Evolutionary conservation across 2,329 filamentous ascomycete species (phyloP).

Genomic region (Neoascochyta sp.): DNA sequence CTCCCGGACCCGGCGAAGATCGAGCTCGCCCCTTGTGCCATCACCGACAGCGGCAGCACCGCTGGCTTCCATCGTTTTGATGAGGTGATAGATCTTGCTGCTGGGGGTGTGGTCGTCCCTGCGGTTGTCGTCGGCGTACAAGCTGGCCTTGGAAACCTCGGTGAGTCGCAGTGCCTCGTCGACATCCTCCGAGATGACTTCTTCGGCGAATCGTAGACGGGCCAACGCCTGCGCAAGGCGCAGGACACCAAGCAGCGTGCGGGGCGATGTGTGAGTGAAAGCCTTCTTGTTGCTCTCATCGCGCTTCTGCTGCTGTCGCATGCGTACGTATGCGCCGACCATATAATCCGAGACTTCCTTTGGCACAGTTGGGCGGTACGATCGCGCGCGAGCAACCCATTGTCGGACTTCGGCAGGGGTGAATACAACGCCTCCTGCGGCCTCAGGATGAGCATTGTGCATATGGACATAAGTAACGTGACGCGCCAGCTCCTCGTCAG

Average conservation of each 20-base stretch:
- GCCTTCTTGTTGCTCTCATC: constrained; percentile 89
- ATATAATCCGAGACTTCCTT: constrained; percentile 90
- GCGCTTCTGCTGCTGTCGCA: constrained; percentile 86
- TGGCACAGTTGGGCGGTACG: constrained; percentile 82
- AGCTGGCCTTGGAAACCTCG: constrained; percentile 87
- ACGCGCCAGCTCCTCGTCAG: constrained; percentile 87
- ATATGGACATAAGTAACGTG: constrained; percentile 98
- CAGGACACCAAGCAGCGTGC: constrained; percentile 87
- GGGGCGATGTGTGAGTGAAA: constrained; percentile 89
- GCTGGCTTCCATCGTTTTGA: constrained; percentile 80
- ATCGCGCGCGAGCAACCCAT: constrained; percentile 89
- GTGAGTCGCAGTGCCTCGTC: constrained; percentile 89
- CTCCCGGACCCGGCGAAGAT: constrained; percentile 83
- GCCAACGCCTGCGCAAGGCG: constrained; percentile 92
- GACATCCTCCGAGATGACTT: constrained; percentile 86
- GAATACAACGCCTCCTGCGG: constrained; percentile 68
- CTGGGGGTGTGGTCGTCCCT: constrained; percentile 70
- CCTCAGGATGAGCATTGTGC: constrained; percentile 86
- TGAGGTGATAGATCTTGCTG: constrained; percentile 91
- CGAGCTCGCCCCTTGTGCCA: constrained; percentile 70
- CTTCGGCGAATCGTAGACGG: constrained; percentile 79
- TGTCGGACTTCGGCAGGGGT: constrained; percentile 89
- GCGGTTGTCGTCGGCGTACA: constrained; percentile 65
- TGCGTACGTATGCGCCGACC: constrained; percentile 91
- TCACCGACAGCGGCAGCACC: constrained; percentile 77